phyloP scores from a whole-genome alignment of 31 red algal genomes.

The Bonnemaisonia californica region DNA sequence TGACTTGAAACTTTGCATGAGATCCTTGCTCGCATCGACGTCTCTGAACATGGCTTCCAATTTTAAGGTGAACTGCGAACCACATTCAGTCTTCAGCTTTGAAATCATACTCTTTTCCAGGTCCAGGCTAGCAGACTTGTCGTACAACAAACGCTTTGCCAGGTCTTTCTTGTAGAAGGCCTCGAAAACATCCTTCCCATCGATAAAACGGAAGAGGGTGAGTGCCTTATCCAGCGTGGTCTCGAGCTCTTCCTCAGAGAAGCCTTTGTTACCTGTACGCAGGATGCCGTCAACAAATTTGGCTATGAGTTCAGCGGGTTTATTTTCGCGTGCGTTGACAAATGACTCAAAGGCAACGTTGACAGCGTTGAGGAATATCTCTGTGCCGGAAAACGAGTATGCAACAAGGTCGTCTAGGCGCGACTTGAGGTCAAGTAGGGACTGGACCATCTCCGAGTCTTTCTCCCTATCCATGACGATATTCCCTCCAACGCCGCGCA shows the following conservation, averaged over 20 bases:
- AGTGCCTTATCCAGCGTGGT: constrained; percentile 80
- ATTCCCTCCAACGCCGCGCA: constrained; percentile 55
- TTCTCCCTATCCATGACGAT: constrained; percentile 84
- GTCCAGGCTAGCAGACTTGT: constrained; percentile 90
- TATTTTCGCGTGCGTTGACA: constrained; percentile 94
- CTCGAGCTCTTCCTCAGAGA: constrained; percentile 90
- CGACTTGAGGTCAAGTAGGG: constrained; percentile 73
- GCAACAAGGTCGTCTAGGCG: constrained; percentile 68
- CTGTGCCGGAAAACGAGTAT: constrained; percentile 78
- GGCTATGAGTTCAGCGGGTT: constrained; percentile 95
- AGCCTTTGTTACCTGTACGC: constrained; percentile 86
- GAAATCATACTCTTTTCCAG: constrained; percentile 97
- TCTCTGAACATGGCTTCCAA: constrained; percentile 98
- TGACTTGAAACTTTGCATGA: constrained; percentile 77
- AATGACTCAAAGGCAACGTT: constrained; percentile 91
- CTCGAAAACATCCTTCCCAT: constrained; percentile 99
- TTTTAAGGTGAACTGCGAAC: constrained; percentile 90
- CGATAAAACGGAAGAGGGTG: constrained; percentile 90
- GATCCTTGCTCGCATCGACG: constrained; percentile 89
- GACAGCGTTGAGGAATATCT: constrained; percentile 75
- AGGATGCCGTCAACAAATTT: constrained; percentile 94
- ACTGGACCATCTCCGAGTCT: constrained; percentile 89
- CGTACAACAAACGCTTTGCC: constrained; percentile 93
- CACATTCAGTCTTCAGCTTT: constrained; percentile 94
- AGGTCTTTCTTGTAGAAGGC: constrained; percentile 99